Evolutionary conservation across 352 stramenopile species (phyloP), one percentile per base, ranked within the genome.

Genomic region (Phytopythium oedochilum): DNA sequence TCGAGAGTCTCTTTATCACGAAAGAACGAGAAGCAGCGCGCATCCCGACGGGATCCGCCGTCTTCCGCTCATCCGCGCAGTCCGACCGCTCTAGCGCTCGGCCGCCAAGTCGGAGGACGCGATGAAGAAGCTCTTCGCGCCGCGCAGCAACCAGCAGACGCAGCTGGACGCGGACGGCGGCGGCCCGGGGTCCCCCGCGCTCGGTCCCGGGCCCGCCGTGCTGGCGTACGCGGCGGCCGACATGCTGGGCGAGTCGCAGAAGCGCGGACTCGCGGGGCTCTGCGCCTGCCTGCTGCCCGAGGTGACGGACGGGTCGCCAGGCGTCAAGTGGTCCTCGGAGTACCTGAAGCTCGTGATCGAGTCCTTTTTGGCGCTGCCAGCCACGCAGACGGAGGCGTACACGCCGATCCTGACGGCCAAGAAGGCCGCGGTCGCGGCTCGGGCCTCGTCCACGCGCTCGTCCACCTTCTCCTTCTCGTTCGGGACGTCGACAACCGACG

Each of bases 321-420:
- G 68, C 3, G 64, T 73, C 11, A 38, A 64, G 46, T 94, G 84
- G 84, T 88, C 78, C 35, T 71, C 78, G 59, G 50, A 52, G 5
- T 94, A 82, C 64, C 69, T 92, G 18, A 61, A 77, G 49, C 51
- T 94, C 17, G 35, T 94, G 1, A 55, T 90, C 0, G 81, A 89
- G 46, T 42, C 65, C 18, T 94, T 91, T 15, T 57, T 90, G 23
- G 61, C 43, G n/a, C 63, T 94, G 17, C 61, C 71, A 0, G 59
- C 51, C 18, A 59, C 74, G 15, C 76, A 88, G 50, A 73, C 79
- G 1, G 78, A 92, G 28, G 84, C 79, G 2, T 85, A 85, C 49
- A n/a, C 88, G 20, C 81, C 84, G 39, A 86, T 94, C 60, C 70
- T 94, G 20, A 83, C 69, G 15, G 67, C 63, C 14, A 61, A 59